Evolutionary conservation across 345 rosid species (phyloP).

Genomic region (Linum trigynum): DNA sequence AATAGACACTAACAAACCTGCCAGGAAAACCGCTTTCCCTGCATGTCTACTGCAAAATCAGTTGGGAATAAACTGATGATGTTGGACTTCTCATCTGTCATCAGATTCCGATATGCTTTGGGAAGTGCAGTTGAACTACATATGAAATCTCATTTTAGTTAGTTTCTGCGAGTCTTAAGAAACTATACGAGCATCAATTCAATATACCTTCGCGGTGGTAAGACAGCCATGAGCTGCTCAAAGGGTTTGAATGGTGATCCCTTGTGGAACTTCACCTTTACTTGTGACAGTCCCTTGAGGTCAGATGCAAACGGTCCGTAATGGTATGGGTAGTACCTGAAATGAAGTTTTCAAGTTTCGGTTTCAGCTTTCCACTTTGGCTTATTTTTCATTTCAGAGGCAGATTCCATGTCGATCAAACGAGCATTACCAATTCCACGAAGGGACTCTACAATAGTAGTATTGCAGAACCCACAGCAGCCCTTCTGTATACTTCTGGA

Average conservation of each 20-base stretch:
- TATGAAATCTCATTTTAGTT: neutral
- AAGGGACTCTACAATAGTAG: slow-evolving; percentile 19
- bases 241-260: slow-evolving; percentile 20
- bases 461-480: slow-evolving; percentile 22
- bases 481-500: slow-evolving; percentile 19
- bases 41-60: slow-evolving; percentile 14
- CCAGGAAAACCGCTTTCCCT: slow-evolving; percentile 20
- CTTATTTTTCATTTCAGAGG: neutral
- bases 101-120: slow-evolving; percentile 7
- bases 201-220: slow-evolving; percentile 19
- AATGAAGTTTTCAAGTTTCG: neutral
- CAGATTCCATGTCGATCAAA: neutral
- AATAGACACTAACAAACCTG: slow-evolving; percentile 13
- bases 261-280: slow-evolving; percentile 12
- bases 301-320: slow-evolving; percentile 23
- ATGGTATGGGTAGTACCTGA: slow-evolving; percentile 22
- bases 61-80: slow-evolving; percentile 21
- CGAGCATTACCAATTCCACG: slow-evolving; percentile 22
- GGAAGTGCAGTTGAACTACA: slow-evolving; percentile 24
- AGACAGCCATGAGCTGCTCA: slow-evolving; percentile 18
- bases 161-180: neutral
- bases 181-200: neutral
- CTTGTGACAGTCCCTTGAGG: slow-evolving; percentile 16
- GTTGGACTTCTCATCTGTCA: slow-evolving; percentile 11
- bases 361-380: neutral